Conservation (phyloP, 176 grass and related monocot genomes). For the Melocanna baccifera region DNA sequence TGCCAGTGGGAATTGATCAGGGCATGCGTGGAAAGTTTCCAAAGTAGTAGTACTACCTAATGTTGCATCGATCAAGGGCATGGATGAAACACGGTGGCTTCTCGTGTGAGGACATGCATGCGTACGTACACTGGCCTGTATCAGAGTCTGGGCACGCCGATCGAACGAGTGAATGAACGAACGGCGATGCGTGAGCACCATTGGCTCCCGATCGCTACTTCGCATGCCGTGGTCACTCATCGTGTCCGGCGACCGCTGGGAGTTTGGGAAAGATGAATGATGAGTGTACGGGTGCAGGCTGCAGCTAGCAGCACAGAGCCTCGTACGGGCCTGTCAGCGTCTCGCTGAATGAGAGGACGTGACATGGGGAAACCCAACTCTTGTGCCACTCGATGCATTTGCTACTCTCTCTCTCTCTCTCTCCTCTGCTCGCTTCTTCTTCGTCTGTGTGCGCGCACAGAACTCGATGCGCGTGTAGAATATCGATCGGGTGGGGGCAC, state of each 20-base stretch:
- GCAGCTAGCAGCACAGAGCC: neutral
- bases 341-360: slow-evolving; percentile 27
- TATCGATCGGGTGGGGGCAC: neutral
- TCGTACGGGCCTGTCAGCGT: slow-evolving; percentile 24
- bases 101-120: neutral
- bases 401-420: neutral
- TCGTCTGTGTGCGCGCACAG: neutral
- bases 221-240: slow-evolving; percentile 7
- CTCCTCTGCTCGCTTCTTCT: neutral
- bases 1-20: neutral
- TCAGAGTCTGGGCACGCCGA: slow-evolving; percentile 30
- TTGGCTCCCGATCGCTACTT: neutral
- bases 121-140: neutral
- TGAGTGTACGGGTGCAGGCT: slow-evolving; percentile 34
- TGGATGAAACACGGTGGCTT: neutral
- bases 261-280: slow-evolving; percentile 29
- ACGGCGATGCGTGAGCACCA: neutral
- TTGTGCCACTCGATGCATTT: slow-evolving; percentile 1
- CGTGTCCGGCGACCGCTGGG: slow-evolving; percentile 14
- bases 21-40: slow-evolving; percentile 12
- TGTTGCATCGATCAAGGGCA: slow-evolving; percentile 9
- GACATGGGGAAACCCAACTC: slow-evolving; percentile 54
- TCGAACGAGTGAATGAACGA: neutral
- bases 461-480: slow-evolving; percentile 35
- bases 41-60: neutral